These are phyloP conservation scores for Karstenula rhodostoma DNA, from an alignment of 2,329 filamentous ascomycete genomes.

Conservation along the genomic window DNA sequence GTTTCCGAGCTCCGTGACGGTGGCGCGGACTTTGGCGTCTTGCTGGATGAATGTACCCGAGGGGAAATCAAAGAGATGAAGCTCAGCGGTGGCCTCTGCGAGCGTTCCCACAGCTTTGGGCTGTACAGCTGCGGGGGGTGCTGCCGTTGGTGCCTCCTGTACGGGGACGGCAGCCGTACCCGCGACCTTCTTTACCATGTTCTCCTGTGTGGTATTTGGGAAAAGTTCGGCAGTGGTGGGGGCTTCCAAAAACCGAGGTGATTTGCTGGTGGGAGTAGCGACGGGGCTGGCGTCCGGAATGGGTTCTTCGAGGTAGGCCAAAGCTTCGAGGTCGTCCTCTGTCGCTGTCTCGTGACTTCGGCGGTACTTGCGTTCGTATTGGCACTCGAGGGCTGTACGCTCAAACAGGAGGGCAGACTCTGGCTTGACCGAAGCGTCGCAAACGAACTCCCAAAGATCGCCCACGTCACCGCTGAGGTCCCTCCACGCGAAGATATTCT, in stretches of 20 bases:
- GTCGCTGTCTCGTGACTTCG: slow-evolving; percentile 81
- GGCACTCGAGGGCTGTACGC: slow-evolving; percentile 85
- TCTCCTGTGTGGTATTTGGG: slow-evolving; percentile 46
- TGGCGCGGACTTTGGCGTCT: slow-evolving; percentile 76
- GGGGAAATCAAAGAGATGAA: slow-evolving; percentile 92
- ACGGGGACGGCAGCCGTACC: slow-evolving; percentile 41
- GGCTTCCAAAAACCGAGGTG: slow-evolving; percentile 43
- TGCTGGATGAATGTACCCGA: slow-evolving; percentile 85
- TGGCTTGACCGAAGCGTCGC: slow-evolving; percentile 75
- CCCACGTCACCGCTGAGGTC: slow-evolving; percentile 92
- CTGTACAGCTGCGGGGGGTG: slow-evolving; percentile 66
- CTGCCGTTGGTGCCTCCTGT: slow-evolving; percentile 60
- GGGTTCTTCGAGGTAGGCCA: slow-evolving; percentile 75
- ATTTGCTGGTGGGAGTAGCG: slow-evolving; percentile 55
- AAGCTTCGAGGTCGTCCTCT: slow-evolving; percentile 80
- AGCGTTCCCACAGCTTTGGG: slow-evolving; percentile 78
- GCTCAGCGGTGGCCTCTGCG: slow-evolving; percentile 77
- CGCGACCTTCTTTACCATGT: slow-evolving; percentile 55
- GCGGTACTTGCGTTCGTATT: slow-evolving; percentile 96
- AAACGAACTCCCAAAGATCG: slow-evolving; percentile 98
- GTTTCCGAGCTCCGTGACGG: slow-evolving; percentile 83
- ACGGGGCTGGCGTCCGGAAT: slow-evolving; percentile 68
- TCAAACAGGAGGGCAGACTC: slow-evolving; percentile 82
- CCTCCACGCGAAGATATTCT: slow-evolving; percentile 91
- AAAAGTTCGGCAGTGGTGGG: slow-evolving; percentile 45